Conservation (phyloP, 2,329 filamentous ascomycete species). For the Trichoderma asperellum region DNA sequence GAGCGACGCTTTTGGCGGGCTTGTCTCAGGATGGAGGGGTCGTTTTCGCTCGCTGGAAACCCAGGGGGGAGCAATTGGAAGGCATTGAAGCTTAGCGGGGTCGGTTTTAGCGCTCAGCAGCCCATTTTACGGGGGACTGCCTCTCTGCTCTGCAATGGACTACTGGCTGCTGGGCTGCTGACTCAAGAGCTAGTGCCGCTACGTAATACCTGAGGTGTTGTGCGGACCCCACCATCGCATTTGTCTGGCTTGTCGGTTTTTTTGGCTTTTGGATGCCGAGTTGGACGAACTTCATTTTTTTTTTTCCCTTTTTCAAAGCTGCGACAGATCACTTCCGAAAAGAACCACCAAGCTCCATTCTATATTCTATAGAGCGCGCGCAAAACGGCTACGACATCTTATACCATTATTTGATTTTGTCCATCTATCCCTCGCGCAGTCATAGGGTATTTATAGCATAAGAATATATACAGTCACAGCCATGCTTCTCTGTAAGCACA, state of each 20-base stretch:
- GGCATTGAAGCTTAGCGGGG: constrained; percentile 9
- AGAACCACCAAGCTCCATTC: neutral
- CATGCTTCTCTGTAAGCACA: constrained; percentile 68
- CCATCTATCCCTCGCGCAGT: neutral
- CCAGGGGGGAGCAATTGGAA: neutral
- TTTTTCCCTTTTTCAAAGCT: neutral
- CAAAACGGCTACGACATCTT: neutral
- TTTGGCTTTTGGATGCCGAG: constrained; percentile 15
- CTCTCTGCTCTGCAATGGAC: too few relatives aligned
- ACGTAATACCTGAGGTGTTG: too few relatives aligned
- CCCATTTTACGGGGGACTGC: neutral
- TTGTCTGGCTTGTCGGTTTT: constrained; percentile 6
- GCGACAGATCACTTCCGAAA: neutral
- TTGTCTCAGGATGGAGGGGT: constrained; percentile 16
- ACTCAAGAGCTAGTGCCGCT: neutral
- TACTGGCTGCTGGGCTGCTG: neutral
- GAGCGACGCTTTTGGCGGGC: neutral
- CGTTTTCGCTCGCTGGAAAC: neutral
- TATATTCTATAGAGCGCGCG: neutral
- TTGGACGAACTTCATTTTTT: neutral
- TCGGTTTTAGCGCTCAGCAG: constrained; percentile 11
- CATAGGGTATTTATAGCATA: neutral
- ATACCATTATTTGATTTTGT: neutral
- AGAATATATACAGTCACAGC: constrained; percentile 29
- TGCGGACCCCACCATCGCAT: constrained; percentile 19